Percentiles rank a stretch among this genome's conserved stretches.
phyloP scores from a whole-genome alignment of 2,329 filamentous ascomycete genomes.

The Myriosclerotinia curreyana region DNA sequence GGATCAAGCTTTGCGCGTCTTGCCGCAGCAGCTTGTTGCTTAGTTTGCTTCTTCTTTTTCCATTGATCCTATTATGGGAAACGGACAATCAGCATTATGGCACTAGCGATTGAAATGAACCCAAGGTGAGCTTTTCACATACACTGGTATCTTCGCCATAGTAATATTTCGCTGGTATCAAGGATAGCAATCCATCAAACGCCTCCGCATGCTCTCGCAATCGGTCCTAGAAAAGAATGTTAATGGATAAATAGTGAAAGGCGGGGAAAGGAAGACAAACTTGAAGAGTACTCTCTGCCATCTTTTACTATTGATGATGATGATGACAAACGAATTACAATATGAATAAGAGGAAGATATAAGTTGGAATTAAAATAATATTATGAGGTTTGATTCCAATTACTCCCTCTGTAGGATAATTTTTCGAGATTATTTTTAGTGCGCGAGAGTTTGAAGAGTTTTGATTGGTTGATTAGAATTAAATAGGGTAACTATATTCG shows the following conservation, averaged over 20 bases:
- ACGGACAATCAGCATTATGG: slow-evolving; percentile 25
- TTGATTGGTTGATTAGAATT: slow-evolving; percentile 7
- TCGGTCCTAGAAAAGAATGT: slow-evolving; percentile 45
- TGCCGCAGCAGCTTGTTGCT: slow-evolving; percentile 77
- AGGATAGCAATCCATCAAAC: slow-evolving; percentile 57
- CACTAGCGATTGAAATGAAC: slow-evolving; percentile 7
- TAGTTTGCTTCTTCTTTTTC: slow-evolving; percentile 93
- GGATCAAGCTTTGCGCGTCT: slow-evolving; percentile 89
- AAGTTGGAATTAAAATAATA: not conserved
- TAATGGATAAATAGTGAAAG: slow-evolving; percentile 23
- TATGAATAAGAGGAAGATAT: not conserved
- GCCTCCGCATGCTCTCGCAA: slow-evolving; percentile 46
- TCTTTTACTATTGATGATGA: too few relatives aligned
- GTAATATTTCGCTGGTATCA: slow-evolving; percentile 70
- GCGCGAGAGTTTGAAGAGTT: slow-evolving; percentile 13
- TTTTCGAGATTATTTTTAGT: slow-evolving; percentile 20
- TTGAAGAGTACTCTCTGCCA: slow-evolving; percentile 39
- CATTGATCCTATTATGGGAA: slow-evolving; percentile 71
- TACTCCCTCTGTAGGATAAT: not conserved
- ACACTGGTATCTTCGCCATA: slow-evolving; percentile 68
- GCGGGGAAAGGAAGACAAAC: slow-evolving; percentile 33
- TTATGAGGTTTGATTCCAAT: not conserved
- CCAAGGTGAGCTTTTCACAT: slow-evolving; percentile 40
- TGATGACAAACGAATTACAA: slow-evolving; percentile 10
- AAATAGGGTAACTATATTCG: too few relatives aligned